Evolutionary conservation across 768 basidiomycete species (phyloP).

Genomic region (Tylopilus sp.): DNA sequence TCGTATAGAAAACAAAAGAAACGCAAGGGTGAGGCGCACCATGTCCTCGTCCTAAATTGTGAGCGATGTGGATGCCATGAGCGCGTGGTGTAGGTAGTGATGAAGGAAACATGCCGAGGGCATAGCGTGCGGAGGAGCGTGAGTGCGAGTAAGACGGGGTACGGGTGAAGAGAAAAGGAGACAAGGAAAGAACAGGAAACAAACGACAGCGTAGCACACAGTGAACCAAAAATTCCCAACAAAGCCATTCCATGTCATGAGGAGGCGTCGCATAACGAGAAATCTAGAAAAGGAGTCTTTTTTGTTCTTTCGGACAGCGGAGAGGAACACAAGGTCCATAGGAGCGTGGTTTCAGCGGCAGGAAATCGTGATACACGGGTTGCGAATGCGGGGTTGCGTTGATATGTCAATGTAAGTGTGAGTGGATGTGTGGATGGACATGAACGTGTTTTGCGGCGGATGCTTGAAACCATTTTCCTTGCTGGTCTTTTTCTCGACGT

Average conservation of each 20-base stretch:
- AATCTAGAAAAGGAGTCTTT: slow-evolving; percentile 5
- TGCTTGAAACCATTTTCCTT: slow-evolving; percentile 6
- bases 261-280: slow-evolving; percentile 2
- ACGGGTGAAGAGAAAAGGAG: not conserved
- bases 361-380: slow-evolving; percentile 1
- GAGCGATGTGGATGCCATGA: not conserved
- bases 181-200: not conserved
- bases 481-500: not conserved
- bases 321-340: not conserved
- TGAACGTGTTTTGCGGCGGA: not conserved
- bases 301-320: slow-evolving; percentile 15
- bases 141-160: not conserved
- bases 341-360: not conserved
- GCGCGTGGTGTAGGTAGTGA: not conserved
- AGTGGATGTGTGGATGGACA: slow-evolving; percentile 4
- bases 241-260: slow-evolving; percentile 15
- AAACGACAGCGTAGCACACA: slow-evolving; percentile 8
- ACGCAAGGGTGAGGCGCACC: not conserved
- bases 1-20: not conserved
- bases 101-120: not conserved
- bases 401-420: too few relatives aligned
- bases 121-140: not conserved
- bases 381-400: slow-evolving; percentile 4
- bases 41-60: not conserved
- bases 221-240: slow-evolving; percentile 3